Base-by-base conservation (phyloP, 208 protist species). In the Trypanosoma vivax region DNA sequence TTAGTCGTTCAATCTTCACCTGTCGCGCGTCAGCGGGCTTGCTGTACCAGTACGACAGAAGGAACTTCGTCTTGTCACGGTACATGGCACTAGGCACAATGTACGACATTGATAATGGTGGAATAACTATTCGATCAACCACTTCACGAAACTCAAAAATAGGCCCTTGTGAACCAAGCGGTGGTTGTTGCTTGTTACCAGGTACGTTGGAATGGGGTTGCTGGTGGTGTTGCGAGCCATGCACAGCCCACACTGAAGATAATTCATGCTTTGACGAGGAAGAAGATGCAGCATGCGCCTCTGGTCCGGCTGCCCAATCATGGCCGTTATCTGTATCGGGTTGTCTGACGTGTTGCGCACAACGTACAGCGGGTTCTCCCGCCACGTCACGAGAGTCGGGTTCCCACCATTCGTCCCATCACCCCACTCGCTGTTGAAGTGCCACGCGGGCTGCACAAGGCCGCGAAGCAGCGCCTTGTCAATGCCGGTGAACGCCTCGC, bases 131-230 rank as follows among this genome's bases (percentile, higher is more conserved):
- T 3, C 78, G 19, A 61, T 84, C 71, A 9, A 74, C 54, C 41
- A 74, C 73, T 67, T 92, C 84, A 50, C 84, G 77, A 16, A 70
- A 65, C 70, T 65, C 28, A 86, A 25, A 62, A 82, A 81, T 14
- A 82, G 66, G 18, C 70, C 72, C 42, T 83, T 79, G 59, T 77
- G 73, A 5, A 85, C 62, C 1, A 65, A 70, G 40, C 76, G 77
- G 56, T 92, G 84, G 63, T 83, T 92, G 70, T 92, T 84, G 38
- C 69, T 60, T 0, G 84, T 92, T 30, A 92, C 70, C 28, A 89
- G 65, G 60, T 87, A 79, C 9, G 80, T 92, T 2, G 80, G 72
- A 11, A 92, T 67, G 16, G 35, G 57, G 31, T 70, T 65, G 4
- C 31, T 57, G n/a, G 27, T 67, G 33, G 65, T 64, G 50, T 49